Conservation (phyloP, 2,329 filamentous ascomycete species). For the Fusarium camptoceras region DNA sequence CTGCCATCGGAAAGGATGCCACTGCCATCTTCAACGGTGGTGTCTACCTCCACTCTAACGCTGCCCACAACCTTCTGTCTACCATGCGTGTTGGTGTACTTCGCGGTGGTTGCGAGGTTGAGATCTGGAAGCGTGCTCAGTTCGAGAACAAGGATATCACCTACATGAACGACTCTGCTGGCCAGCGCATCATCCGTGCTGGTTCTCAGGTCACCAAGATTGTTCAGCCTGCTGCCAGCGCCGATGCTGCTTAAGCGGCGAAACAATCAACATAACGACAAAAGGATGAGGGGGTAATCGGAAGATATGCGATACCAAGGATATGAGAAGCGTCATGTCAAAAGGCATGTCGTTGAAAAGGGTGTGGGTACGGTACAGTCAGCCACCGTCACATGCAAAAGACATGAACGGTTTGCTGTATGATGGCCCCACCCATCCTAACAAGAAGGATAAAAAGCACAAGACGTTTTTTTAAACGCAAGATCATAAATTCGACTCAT, state of each 20-base stretch:
- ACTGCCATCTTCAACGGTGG: slow-evolving; percentile 93
- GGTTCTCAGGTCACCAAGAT: slow-evolving; percentile 89
- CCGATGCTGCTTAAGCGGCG: slow-evolving; percentile 77
- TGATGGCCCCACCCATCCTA: slow-evolving; percentile 17
- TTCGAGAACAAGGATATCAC: slow-evolving; percentile 86
- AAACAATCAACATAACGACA: slow-evolving; percentile 19
- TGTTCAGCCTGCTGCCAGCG: slow-evolving; percentile 80
- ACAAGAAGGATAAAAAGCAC: slow-evolving; percentile 19
- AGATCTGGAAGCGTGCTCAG: slow-evolving; percentile 92
- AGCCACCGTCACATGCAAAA: slow-evolving; percentile 39
- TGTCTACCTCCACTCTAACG: slow-evolving; percentile 90
- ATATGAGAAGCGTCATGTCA: slow-evolving; percentile 20
- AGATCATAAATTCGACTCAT: slow-evolving; percentile 44
- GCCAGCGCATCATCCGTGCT: slow-evolving; percentile 85
- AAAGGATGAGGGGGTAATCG: slow-evolving; percentile 36
- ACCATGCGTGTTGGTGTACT: slow-evolving; percentile 91
- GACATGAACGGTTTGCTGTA: not conserved
- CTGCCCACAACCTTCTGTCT: slow-evolving; percentile 87
- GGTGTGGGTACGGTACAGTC: slow-evolving; percentile 22
- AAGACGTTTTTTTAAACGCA: slow-evolving; percentile 30
- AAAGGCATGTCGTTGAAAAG: slow-evolving; percentile 32
- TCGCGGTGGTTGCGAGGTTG: slow-evolving; percentile 86
- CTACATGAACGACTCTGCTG: slow-evolving; percentile 82
- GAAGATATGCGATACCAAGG: slow-evolving; percentile 26
- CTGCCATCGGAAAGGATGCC: slow-evolving; percentile 86